Evolutionary conservation across 768 basidiomycete species (phyloP).

Genomic region (Hemileccinum impolitum): DNA sequence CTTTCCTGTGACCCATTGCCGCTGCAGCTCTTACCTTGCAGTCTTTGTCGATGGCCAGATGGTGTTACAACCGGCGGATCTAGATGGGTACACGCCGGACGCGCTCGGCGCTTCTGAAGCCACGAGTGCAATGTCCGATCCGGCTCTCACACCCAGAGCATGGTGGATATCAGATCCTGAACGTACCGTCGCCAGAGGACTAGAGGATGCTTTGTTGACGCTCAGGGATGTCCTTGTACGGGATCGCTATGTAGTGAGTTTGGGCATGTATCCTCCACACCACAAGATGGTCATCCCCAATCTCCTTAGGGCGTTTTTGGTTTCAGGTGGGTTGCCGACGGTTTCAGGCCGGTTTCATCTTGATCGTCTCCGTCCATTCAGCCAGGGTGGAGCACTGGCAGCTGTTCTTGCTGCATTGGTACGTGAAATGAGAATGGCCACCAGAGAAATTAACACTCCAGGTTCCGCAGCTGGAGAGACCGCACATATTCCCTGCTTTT

Average conservation of each 20-base stretch:
- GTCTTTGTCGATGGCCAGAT: conserved; percentile 76
- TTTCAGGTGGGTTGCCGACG: conserved; percentile 52
- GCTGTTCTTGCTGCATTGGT: conserved; percentile 69
- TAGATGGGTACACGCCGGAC: conserved; percentile 32
- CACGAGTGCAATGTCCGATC: conserved; percentile 38
- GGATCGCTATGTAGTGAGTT: conserved; percentile 63
- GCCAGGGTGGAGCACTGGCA: conserved; percentile 79
- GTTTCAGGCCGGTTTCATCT: neutral
- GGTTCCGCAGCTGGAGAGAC: conserved; percentile 49
- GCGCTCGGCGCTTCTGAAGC: conserved; percentile 40
- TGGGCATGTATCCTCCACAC: neutral
- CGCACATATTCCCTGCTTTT: conserved; percentile 53
- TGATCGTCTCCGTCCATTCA: conserved; percentile 24
- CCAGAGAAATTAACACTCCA: conserved; percentile 2
- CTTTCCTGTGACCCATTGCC: neutral
- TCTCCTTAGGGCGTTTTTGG: conserved; percentile 66
- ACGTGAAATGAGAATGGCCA: conserved; percentile 20
- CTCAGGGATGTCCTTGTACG: conserved; percentile 56
- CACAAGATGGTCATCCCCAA: neutral
- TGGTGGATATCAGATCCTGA: conserved; percentile 68
- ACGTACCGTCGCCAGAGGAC: conserved; percentile 48
- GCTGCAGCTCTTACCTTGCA: conserved; percentile 23
- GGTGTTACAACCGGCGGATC: conserved; percentile 63
- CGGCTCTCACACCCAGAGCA: conserved; percentile 53
- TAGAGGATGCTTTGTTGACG: conserved; percentile 53